Conservation (phyloP, 257 asterid species). For the Prunella vulgaris region DNA sequence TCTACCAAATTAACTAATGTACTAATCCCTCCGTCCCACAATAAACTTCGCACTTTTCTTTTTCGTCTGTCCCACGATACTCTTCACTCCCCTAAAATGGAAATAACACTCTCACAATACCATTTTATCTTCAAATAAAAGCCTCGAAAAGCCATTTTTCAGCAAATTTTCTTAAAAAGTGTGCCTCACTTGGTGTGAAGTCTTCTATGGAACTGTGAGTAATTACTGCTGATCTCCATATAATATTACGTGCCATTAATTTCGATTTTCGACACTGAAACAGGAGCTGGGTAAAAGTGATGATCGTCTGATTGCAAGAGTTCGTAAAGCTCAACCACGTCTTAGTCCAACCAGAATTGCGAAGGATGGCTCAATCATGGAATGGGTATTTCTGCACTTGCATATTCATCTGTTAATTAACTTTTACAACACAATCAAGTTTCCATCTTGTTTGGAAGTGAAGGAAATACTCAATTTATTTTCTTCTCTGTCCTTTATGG, state of each 20-base stretch:
- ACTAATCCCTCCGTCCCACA: too few species aligned
- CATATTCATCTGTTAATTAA: background rate
- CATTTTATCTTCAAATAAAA: too few species aligned
- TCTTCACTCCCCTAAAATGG: too few species aligned
- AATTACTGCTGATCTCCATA: background rate
- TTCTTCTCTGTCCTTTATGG: background rate
- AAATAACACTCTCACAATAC: too few species aligned
- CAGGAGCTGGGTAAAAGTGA: conserved; percentile 61
- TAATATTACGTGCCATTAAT: background rate
- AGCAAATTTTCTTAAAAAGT: too few species aligned
- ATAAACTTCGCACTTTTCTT: too few species aligned
- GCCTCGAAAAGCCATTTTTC: too few species aligned
- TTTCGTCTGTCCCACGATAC: too few species aligned
- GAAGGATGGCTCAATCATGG: conserved; percentile 73
- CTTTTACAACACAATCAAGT: background rate
- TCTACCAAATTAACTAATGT: background rate
- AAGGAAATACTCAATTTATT: background rate
- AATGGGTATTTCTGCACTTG: conserved; percentile 55
- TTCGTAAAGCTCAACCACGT: conserved; percentile 54
- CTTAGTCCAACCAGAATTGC: conserved; percentile 58
- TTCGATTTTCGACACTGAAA: conserved; percentile 6
- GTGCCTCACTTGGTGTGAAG: too few species aligned
- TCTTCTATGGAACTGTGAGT: too few species aligned
- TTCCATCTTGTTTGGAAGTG: background rate
- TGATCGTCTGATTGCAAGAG: conserved; percentile 44